These are phyloP conservation scores for Dactylonectria macrodidyma DNA, from an alignment of 2,329 filamentous ascomycete genomes.

Conservation along the genomic window DNA sequence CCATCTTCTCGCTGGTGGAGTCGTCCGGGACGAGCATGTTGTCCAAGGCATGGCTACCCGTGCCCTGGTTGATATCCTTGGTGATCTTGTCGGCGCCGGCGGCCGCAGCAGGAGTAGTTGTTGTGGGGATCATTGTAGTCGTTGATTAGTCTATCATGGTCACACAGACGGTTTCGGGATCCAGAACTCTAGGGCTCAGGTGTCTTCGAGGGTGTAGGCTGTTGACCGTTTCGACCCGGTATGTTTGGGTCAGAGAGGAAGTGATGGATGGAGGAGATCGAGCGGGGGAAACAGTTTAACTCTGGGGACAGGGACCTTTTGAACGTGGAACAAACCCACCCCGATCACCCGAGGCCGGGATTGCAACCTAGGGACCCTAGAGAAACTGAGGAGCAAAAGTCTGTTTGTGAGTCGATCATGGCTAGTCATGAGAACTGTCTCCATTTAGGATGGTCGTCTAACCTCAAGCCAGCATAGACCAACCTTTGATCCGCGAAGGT, in stretches of 20 bases:
- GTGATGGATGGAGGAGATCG: neutral
- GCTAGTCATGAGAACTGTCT: slow-evolving; percentile 14
- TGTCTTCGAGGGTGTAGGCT: neutral
- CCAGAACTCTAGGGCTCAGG: slow-evolving; percentile 21
- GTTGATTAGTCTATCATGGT: slow-evolving; percentile 32
- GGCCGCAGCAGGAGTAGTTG: slow-evolving; percentile 28
- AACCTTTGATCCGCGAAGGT: slow-evolving; percentile 21
- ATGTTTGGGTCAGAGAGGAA: neutral
- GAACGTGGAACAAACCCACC: slow-evolving; percentile 10
- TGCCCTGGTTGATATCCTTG: slow-evolving; percentile 11
- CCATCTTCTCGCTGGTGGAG: slow-evolving; percentile 32
- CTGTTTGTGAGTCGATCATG: slow-evolving; percentile 27
- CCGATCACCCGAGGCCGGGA: slow-evolving; percentile 18
- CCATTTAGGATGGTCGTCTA: slow-evolving; percentile 20
- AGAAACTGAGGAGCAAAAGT: slow-evolving; percentile 13
- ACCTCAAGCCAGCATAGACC: slow-evolving; percentile 23
- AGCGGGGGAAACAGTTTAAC: neutral
- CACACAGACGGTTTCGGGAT: slow-evolving; percentile 27
- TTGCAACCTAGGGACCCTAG: slow-evolving; percentile 7
- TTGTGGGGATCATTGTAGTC: slow-evolving; percentile 30
- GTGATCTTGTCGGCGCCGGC: slow-evolving; percentile 18
- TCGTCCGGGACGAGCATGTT: slow-evolving; percentile 19
- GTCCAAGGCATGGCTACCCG: slow-evolving; percentile 1
- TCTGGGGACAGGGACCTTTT: slow-evolving; percentile 17
- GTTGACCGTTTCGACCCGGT: neutral